Evolutionary conservation across 2,329 filamentous ascomycete species (phyloP).

Genomic region (Aspergillus sp.): DNA sequence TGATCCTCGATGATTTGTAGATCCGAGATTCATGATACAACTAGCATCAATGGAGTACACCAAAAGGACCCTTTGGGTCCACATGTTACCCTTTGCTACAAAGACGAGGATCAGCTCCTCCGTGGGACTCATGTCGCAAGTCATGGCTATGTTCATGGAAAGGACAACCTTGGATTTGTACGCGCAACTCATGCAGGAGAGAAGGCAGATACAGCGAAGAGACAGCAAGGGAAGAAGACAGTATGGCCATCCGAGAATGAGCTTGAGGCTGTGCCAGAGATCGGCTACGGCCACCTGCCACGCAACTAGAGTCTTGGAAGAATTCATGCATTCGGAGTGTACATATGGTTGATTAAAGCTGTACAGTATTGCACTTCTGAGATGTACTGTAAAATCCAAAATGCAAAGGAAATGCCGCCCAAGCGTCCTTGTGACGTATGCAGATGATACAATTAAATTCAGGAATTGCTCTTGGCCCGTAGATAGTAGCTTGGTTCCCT

Average conservation of each 20-base stretch:
- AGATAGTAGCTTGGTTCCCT: too few relatives aligned
- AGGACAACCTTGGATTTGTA: constrained; percentile 8
- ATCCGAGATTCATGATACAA: constrained; percentile 17
- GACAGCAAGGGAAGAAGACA: constrained; percentile 8
- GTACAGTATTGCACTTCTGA: too few relatives aligned
- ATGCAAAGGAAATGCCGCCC: too few relatives aligned
- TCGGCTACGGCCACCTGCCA: constrained; percentile 8
- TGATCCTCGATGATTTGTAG: constrained; percentile 7
- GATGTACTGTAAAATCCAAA: too few relatives aligned
- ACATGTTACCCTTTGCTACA: constrained; percentile 20
- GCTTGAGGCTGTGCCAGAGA: constrained; percentile 6
- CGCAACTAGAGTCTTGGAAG: constrained; percentile 2
- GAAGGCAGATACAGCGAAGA: constrained; percentile 7
- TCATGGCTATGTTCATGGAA: constrained; percentile 11
- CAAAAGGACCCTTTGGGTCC: constrained; percentile 18
- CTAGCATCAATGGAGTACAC: constrained; percentile 17
- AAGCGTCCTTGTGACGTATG: too few relatives aligned
- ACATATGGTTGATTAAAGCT: too few relatives aligned
- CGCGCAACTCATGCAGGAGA: constrained; percentile 9
- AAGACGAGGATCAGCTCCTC: constrained; percentile 17
- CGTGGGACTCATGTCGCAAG: constrained; percentile 19
- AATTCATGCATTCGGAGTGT: too few relatives aligned
- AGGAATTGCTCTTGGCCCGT: too few relatives aligned
- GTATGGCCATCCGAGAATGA: constrained; percentile 8
- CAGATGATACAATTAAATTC: too few relatives aligned